These are phyloP conservation scores for Plantago ovata DNA, from an alignment of 257 asterid genomes.

Conservation along the genomic window DNA sequence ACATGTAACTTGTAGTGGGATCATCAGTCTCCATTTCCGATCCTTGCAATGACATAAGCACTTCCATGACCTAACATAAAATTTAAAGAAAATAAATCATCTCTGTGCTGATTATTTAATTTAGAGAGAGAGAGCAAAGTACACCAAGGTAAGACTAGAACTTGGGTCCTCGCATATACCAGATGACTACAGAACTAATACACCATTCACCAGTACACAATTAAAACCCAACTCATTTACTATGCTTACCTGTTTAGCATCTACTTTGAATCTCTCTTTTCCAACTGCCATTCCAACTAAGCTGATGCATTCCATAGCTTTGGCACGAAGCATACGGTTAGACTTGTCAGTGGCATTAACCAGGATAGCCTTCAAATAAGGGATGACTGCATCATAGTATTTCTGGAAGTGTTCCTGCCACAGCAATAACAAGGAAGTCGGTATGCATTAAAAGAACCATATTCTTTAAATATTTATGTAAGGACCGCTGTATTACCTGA, in stretches of 20 bases:
- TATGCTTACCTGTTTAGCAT: slow-evolving; percentile 73
- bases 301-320: slow-evolving; percentile 93
- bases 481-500: slow-evolving; percentile 44
- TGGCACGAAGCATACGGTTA: slow-evolving; percentile 93
- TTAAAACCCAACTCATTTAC: too few relatives aligned
- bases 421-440: slow-evolving; percentile 21
- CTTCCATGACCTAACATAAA: slow-evolving; percentile 74
- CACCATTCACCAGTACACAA: too few relatives aligned
- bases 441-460: slow-evolving; percentile 9
- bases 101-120: too few relatives aligned
- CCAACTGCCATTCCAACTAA: slow-evolving; percentile 98
- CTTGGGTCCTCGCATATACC: too few relatives aligned
- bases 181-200: neutral
- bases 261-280: slow-evolving; percentile 73
- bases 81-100: neutral
- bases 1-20: slow-evolving; percentile 92
- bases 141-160: neutral
- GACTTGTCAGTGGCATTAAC: slow-evolving; percentile 81
- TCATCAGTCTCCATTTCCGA: slow-evolving; percentile 84
- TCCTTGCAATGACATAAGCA: slow-evolving; percentile 88
- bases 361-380: slow-evolving; percentile 76
- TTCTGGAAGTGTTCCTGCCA: slow-evolving; percentile 74
- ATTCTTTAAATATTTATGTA: slow-evolving; percentile 2
- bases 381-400: slow-evolving; percentile 86
- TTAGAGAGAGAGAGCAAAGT: neutral